phyloP scores from a whole-genome alignment of 78 protist genomes.

The Dictyostelium purpureum region DNA sequence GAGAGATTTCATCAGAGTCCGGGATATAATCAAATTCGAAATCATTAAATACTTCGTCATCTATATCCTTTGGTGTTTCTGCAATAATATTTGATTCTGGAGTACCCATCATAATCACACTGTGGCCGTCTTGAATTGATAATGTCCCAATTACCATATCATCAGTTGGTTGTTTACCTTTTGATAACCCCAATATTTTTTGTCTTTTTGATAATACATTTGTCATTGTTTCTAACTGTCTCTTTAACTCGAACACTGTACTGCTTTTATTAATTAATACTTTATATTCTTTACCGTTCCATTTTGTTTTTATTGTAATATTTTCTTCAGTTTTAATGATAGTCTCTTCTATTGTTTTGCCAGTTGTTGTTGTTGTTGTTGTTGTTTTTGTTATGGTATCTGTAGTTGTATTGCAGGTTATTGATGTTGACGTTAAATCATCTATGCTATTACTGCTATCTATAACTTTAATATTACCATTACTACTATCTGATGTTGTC shows the following conservation, averaged over 20 bases:
- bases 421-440: background rate
- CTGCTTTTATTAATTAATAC: background rate
- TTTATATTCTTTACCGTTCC: constrained; percentile 66
- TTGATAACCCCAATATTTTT: constrained; percentile 68
- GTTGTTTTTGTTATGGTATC: background rate
- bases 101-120: constrained; percentile 76
- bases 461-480: background rate
- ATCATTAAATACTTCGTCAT: constrained; percentile 57
- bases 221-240: constrained; percentile 45
- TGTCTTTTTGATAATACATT: constrained; percentile 69
- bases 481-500: background rate
- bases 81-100: constrained; percentile 49
- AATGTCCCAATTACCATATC: constrained; percentile 16
- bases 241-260: constrained; percentile 33
- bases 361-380: constrained; percentile 11
- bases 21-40: constrained; percentile 75
- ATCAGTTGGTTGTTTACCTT: constrained; percentile 68
- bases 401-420: background rate
- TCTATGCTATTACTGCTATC: background rate
- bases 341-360: no score
- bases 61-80: background rate
- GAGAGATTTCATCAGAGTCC: constrained; percentile 69
- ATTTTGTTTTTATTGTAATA: constrained; percentile 35
- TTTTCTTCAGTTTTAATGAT: background rate
- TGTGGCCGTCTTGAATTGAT: constrained; percentile 4